Conservation (phyloP, 257 asterid species). For the Solanum appendiculatum region DNA sequence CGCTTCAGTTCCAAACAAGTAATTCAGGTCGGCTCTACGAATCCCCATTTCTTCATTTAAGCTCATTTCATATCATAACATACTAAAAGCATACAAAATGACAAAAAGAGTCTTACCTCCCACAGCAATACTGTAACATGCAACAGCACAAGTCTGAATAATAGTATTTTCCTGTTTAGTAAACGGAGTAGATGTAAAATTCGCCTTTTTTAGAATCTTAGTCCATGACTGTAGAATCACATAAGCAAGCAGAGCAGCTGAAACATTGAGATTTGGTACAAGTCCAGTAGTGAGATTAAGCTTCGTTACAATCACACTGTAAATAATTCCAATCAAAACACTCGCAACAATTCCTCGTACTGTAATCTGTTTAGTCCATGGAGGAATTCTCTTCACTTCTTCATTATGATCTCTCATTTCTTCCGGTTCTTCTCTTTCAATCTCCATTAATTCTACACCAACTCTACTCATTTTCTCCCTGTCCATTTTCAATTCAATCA, state of each 20-base stretch:
- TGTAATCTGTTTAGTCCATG: slow-evolving; percentile 18
- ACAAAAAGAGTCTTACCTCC: slow-evolving; percentile 1
- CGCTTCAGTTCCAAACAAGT: not conserved
- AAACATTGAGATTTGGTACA: slow-evolving; percentile 18
- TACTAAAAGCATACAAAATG: not conserved
- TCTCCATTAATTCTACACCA: slow-evolving; percentile 2
- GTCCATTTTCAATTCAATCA: not conserved
- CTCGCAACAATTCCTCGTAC: slow-evolving; percentile 17
- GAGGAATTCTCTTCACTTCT: slow-evolving; percentile 19
- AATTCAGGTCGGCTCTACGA: not conserved
- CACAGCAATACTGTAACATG: slow-evolving; percentile 20
- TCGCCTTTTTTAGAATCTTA: slow-evolving; percentile 8
- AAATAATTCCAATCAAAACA: slow-evolving; percentile 8
- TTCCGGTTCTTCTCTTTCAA: slow-evolving; percentile 8
- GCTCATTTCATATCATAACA: not conserved
- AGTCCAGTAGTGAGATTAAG: slow-evolving; percentile 19
- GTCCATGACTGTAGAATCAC: slow-evolving; percentile 13
- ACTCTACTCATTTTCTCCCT: slow-evolving; percentile 13
- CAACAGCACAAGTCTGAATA: slow-evolving; percentile 25
- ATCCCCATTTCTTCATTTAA: not conserved
- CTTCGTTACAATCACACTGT: slow-evolving; percentile 17
- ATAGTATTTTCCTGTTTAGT: slow-evolving; percentile 21
- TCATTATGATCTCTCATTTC: slow-evolving; percentile 5
- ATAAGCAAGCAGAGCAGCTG: slow-evolving; percentile 22
- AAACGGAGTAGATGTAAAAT: slow-evolving; percentile 6